Evolutionary conservation across 1,139 yeast genomes (phyloP).

Genomic region (Candida mesenterica): DNA sequence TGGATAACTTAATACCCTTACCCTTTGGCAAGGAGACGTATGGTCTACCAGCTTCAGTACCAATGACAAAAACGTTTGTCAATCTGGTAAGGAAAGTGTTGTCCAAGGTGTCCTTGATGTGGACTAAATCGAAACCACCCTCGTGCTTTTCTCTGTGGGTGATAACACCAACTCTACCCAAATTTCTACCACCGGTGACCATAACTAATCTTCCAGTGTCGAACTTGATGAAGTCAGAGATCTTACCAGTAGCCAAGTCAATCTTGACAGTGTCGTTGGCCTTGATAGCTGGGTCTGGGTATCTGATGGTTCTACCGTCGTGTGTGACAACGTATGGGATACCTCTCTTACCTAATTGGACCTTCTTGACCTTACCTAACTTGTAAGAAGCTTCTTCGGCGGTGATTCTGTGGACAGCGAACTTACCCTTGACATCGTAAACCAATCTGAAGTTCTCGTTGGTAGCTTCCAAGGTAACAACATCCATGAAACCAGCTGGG

Average conservation of each 20-base stretch:
- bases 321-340: slow-evolving; percentile 97
- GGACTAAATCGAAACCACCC: slow-evolving; percentile 99
- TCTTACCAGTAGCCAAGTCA: slow-evolving; percentile 94
- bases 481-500: slow-evolving; percentile 99
- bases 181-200: slow-evolving; percentile 99
- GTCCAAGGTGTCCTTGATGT: slow-evolving; percentile 96
- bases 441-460: slow-evolving; percentile 99
- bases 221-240: slow-evolving; percentile 87
- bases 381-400: slow-evolving; percentile 98
- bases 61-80: slow-evolving; percentile 93
- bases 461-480: slow-evolving; percentile 94
- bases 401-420: slow-evolving; percentile 98
- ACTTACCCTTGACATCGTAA: slow-evolving; percentile 98
- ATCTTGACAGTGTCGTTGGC: slow-evolving; percentile 97
- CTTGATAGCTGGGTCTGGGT: slow-evolving; percentile 97
- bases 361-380: slow-evolving; percentile 96
- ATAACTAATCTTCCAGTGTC: slow-evolving; percentile 94
- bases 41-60: slow-evolving; percentile 94
- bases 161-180: slow-evolving; percentile 99
- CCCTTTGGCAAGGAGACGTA: slow-evolving; percentile 98
- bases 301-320: slow-evolving; percentile 99
- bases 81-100: slow-evolving; percentile 99
- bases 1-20: slow-evolving; percentile 98
- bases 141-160: slow-evolving; percentile 99
- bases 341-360: slow-evolving; percentile 97